A percentile compares a stretch with the other conserved stretches of the same genome.
Evolutionary conservation across 208 protist species (phyloP).

Genomic region (Trypanosoma conorhini): DNA sequence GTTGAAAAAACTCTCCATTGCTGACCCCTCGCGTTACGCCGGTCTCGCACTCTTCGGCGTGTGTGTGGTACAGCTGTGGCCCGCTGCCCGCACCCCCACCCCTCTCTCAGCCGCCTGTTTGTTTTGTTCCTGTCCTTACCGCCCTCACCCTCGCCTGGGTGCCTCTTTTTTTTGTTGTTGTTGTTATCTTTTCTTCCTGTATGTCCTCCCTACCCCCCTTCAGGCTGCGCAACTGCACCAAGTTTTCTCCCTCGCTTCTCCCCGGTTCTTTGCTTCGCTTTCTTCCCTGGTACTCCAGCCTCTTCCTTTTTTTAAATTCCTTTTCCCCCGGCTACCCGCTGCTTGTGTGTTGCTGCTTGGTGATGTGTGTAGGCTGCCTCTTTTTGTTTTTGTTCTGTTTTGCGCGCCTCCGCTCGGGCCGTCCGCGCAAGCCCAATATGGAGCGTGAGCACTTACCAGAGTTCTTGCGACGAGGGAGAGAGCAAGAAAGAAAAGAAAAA

Average conservation of each 20-base stretch:
- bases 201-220: no score
- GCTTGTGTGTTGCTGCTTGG: neutral
- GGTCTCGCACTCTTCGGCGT: constrained; percentile 3
- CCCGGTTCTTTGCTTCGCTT: neutral
- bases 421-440: neutral
- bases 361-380: neutral
- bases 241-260: neutral
- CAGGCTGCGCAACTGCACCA: no score
- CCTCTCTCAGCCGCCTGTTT: constrained; percentile 3
- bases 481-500: neutral
- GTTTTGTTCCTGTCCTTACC: no score
- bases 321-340: neutral
- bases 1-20: constrained; percentile 43
- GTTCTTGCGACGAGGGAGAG: neutral
- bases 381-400: neutral
- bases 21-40: neutral
- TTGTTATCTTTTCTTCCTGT: neutral
- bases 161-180: neutral
- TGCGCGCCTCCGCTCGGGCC: neutral
- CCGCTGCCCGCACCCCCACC: neutral
- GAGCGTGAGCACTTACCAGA: neutral
- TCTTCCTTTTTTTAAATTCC: neutral
- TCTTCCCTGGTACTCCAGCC: neutral
- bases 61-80: constrained; percentile 9
- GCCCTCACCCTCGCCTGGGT: no score